These are phyloP conservation scores for Acanthamoeba culbertsoni DNA, from an alignment of 208 protist genomes.

Conservation along the genomic window DNA sequence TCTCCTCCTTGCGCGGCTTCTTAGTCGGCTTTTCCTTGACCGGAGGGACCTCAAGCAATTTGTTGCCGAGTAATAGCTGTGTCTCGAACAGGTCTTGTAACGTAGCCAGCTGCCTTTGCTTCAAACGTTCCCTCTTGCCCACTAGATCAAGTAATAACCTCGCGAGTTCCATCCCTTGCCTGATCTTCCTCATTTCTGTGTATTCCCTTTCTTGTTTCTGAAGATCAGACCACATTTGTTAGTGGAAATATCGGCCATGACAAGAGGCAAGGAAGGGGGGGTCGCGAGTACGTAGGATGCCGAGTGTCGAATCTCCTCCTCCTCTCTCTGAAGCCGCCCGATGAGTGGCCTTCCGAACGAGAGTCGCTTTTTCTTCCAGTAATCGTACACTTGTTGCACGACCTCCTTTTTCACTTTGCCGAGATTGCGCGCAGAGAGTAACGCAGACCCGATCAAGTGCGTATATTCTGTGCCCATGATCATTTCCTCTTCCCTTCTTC, in stretches of 20 bases:
- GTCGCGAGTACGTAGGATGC: background rate
- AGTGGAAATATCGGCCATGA: background rate
- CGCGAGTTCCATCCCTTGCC: slow-evolving; percentile 35
- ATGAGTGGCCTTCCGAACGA: background rate
- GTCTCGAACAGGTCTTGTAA: slow-evolving; percentile 21
- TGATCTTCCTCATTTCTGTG: slow-evolving; percentile 34
- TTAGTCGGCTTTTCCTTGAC: background rate
- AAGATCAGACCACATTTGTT: background rate
- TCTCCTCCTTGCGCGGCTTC: background rate
- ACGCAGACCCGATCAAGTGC: background rate
- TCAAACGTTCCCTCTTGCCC: slow-evolving; percentile 11
- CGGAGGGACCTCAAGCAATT: background rate
- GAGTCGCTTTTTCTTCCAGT: slow-evolving; percentile 47
- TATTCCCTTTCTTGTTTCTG: slow-evolving; percentile 48
- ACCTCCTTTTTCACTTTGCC: background rate
- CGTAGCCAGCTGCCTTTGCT: background rate
- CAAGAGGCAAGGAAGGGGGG: background rate
- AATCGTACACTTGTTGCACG: background rate
- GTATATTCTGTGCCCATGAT: slow-evolving; percentile 9
- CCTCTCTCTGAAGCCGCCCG: background rate
- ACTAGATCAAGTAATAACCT: slow-evolving; percentile 31
- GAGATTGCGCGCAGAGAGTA: background rate
- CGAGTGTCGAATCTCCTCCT: slow-evolving; percentile 3
- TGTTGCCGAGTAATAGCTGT: background rate
- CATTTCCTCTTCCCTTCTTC: background rate